Evolutionary conservation across 306 rosid species (phyloP).

Genomic region (Vigna radiata): DNA sequence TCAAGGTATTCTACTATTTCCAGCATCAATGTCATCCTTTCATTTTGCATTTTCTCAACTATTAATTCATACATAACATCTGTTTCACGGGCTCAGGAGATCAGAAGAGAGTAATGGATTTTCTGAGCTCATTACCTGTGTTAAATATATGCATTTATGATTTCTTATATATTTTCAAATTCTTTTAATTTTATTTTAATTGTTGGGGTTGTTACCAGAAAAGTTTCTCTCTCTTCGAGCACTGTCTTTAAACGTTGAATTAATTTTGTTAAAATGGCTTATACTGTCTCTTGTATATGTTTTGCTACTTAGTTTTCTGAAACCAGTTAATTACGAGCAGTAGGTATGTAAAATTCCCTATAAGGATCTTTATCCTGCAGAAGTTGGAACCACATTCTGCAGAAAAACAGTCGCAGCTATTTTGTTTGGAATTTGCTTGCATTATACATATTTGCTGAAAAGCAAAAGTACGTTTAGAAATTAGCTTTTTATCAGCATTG

Average conservation of each 20-base stretch:
- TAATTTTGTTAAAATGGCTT: not conserved
- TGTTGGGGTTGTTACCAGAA: not conserved
- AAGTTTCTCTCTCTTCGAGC: not conserved
- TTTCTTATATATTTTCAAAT: not conserved
- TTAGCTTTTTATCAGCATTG: not conserved
- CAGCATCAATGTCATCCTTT: not conserved
- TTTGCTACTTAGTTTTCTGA: not conserved
- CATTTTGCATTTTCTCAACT: not conserved
- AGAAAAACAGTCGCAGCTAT: not conserved
- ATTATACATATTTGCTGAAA: not conserved
- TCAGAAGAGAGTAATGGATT: not conserved
- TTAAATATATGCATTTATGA: not conserved
- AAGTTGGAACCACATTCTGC: not conserved
- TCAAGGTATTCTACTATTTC: conserved; percentile 45
- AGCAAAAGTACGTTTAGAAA: not conserved
- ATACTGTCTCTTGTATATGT: not conserved
- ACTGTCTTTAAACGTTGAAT: not conserved
- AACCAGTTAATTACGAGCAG: not conserved
- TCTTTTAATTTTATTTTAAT: not conserved
- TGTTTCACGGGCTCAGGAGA: not conserved
- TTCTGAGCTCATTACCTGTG: too few species aligned
- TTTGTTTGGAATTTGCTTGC: not conserved
- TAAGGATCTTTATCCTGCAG: not conserved
- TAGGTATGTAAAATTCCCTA: not conserved
- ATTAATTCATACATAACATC: not conserved